Percentiles rank a stretch among this genome's conserved stretches.
These are phyloP conservation scores for Candida coleopterorum DNA, from an alignment of 805 yeast species.

Conservation along the genomic window DNA sequence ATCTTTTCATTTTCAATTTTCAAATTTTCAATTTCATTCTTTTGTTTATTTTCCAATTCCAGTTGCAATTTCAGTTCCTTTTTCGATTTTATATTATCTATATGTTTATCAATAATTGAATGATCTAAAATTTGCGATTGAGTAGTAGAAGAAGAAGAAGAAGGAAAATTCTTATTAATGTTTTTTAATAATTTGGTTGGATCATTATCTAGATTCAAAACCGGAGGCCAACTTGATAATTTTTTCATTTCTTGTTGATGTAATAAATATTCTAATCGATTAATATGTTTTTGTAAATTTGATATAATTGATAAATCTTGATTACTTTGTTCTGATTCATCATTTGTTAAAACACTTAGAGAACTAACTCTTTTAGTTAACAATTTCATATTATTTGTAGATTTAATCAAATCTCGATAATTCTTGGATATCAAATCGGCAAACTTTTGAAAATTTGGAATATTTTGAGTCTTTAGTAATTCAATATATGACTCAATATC, in stretches of 20 bases:
- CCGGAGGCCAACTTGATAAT: conserved; percentile 41
- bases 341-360: conserved; percentile 16
- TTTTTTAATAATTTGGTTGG: conserved; percentile 28
- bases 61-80: conserved; percentile 27
- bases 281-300: conserved; percentile 68
- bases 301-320: conserved; percentile 36
- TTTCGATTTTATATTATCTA: conserved; percentile 36
- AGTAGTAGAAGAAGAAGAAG: not conserved
- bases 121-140: conserved; percentile 26
- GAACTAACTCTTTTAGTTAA: conserved; percentile 29
- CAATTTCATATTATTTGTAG: conserved; percentile 33
- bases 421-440: conserved; percentile 38
- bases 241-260: conserved; percentile 68
- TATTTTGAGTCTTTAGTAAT: conserved; percentile 14
- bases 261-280: conserved; percentile 68
- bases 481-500: conserved; percentile 28
- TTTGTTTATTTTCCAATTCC: conserved; percentile 12
- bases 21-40: conserved; percentile 2
- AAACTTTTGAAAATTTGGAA: conserved; percentile 25
- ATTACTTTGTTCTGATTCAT: conserved; percentile 15
- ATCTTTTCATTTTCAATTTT: no score
- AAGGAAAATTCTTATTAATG: not conserved
- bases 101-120: conserved; percentile 37
- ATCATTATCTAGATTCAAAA: conserved; percentile 9
- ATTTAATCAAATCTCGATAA: conserved; percentile 40